Evolutionary conservation across 768 basidiomycete species (phyloP), one percentile per base, ranked within the genome.

Genomic region (Leccinum rimulosum): DNA sequence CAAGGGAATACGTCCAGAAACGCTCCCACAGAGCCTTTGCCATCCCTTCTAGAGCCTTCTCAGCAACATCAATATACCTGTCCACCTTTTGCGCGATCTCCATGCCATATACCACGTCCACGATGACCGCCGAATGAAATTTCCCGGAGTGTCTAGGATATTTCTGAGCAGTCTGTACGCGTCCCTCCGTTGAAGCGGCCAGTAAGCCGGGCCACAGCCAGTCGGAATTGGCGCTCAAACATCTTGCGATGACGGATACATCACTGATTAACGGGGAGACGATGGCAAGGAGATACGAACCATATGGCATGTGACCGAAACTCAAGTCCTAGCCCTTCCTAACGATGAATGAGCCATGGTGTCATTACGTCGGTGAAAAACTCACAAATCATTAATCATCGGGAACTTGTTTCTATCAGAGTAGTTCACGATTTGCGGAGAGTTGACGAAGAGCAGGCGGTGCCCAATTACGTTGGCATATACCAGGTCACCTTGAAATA

Each of bases 301-400:
- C 79, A 49, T 80, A 83, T 11, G 73, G 77, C 83, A 84, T 84
- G 56, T 84, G 82, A 0, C 78, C 82, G 49, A 84, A 82, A 49
- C 79, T 80, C 76, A 82, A 84, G 27, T 81, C 75, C 68, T 71
- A 75, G 4, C 74, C 75, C 74, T 75, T 68, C 69, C 81, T 79
- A 73, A 17, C 66, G 27, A 45, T 59, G 73, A 66, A 53, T 52
- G 55, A 59, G 3, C 25, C 15, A 12, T 15, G 12, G 12, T 14
- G 6, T 6, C 17, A 47, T 27, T 11, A 9, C 4, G 31, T 38
- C 40, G 19, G 45, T 8, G 48, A 50, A 43, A 30, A 52, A 69
- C 75, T 55, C 57, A 81, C 81, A 84, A 61, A 30, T 80, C 79
- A 56, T 81, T 76, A 56, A 81, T 78, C 82, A 84, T 83, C 0